These are phyloP conservation scores for Aristolochia californica DNA, from an alignment of 164 flowering plant genomes.

Conservation along the genomic window DNA sequence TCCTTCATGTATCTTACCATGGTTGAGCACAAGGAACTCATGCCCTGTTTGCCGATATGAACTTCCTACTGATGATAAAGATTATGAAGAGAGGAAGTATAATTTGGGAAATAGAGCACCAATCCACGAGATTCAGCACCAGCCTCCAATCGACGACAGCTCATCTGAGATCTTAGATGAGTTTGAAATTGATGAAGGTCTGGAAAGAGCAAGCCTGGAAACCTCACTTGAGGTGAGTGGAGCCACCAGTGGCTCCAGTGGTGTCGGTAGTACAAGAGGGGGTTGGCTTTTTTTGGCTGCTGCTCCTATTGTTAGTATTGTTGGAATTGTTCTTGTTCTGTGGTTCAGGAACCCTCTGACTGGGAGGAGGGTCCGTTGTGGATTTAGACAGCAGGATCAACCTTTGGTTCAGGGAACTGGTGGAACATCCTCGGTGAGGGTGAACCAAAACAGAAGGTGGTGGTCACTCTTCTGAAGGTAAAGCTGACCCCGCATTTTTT, in stretches of 20 bases:
- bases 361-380: slow-evolving; percentile 17
- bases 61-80: slow-evolving; percentile 83
- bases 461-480: slow-evolving; percentile 39
- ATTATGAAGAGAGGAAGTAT: slow-evolving; percentile 51
- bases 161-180: slow-evolving; percentile 22
- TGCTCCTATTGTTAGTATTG: slow-evolving; percentile 61
- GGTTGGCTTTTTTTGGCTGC: slow-evolving; percentile 72
- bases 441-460: slow-evolving; percentile 52
- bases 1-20: slow-evolving; percentile 70
- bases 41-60: slow-evolving; percentile 91
- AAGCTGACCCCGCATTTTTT: background rate
- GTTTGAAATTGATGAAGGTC: slow-evolving; percentile 19
- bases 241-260: slow-evolving; percentile 9
- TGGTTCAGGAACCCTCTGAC: slow-evolving; percentile 51
- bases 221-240: slow-evolving; percentile 7
- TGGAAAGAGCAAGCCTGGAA: slow-evolving; percentile 9
- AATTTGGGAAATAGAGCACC: slow-evolving; percentile 6
- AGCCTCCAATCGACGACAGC: slow-evolving; percentile 28
- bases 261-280: slow-evolving; percentile 23
- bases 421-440: slow-evolving; percentile 16
- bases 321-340: slow-evolving; percentile 63
- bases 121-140: slow-evolving; percentile 20
- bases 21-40: slow-evolving; percentile 77
- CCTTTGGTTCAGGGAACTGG: slow-evolving; percentile 13
- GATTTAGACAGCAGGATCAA: slow-evolving; percentile 12